Percentiles rank a stretch among this genome's conserved stretches.
phyloP scores from a whole-genome alignment of 805 yeast genomes.

The Blastobotrys chiropterorum region DNA sequence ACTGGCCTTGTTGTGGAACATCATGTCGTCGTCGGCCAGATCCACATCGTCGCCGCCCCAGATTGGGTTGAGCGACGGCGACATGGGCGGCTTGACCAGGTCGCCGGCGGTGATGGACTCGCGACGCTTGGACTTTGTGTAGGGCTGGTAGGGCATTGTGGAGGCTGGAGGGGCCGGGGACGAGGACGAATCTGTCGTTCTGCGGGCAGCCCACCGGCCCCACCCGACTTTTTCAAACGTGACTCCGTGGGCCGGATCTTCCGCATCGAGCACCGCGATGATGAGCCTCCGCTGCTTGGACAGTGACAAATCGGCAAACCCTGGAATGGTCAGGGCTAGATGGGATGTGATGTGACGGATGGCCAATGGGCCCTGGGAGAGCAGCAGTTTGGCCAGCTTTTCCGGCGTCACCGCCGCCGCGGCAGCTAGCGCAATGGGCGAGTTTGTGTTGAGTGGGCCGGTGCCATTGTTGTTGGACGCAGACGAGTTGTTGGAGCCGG shows the following conservation, averaged over 20 bases:
- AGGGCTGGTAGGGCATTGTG: slow-evolving; percentile 1
- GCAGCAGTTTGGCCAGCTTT: slow-evolving; percentile 60
- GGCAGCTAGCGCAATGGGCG: slow-evolving; percentile 83
- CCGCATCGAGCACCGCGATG: slow-evolving; percentile 79
- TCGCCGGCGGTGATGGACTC: slow-evolving; percentile 22
- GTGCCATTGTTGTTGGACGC: slow-evolving; percentile 1
- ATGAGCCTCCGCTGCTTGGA: slow-evolving; percentile 87
- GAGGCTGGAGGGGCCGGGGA: slow-evolving; percentile 22
- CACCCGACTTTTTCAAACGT: slow-evolving; percentile 87
- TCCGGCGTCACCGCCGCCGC: slow-evolving; percentile 81
- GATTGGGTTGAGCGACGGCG: slow-evolving; percentile 29
- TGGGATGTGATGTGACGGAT: slow-evolving; percentile 84
- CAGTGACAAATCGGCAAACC: slow-evolving; percentile 71
- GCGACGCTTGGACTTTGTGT: slow-evolving; percentile 15
- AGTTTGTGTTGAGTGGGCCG: slow-evolving; percentile 49
- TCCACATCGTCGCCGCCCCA: slow-evolving; percentile 26
- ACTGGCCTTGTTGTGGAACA: slow-evolving; percentile 23
- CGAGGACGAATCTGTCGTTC: slow-evolving; percentile 29
- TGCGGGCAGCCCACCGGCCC: slow-evolving; percentile 93
- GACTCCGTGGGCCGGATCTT: slow-evolving; percentile 47
- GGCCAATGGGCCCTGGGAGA: slow-evolving; percentile 79
- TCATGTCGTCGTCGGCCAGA: slow-evolving; percentile 29
- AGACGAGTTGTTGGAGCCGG: not conserved
- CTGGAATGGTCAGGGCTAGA: slow-evolving; percentile 64
- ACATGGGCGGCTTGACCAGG: slow-evolving; percentile 26